Base-by-base conservation (phyloP, 2,329 filamentous ascomycete species). In the Fonsecaea nubica region DNA sequence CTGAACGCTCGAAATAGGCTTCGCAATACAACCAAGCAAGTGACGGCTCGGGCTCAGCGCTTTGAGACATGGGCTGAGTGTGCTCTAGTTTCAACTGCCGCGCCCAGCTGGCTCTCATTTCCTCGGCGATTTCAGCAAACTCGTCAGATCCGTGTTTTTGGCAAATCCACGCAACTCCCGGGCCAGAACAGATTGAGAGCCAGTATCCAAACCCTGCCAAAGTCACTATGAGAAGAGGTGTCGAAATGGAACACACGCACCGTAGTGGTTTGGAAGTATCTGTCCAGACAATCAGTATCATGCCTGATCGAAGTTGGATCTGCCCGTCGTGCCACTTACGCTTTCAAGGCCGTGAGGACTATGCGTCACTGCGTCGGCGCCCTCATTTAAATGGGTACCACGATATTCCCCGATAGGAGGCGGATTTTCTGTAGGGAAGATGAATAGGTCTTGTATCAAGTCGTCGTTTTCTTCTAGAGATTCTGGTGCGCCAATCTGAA, bases 21-120 rank as follows among this genome's bases (percentile, higher is more conserved):
- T 55, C 54, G 15, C 25, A 52, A 61, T 61, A 61, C 42, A n/a
- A 10, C 58, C 58, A 61, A 35, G 58, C 58, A 48, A 61, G 58
- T 40, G 52, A 9, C 12, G 40, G 45, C 15, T 33, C 42, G 15
- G 58, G 58, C 18, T 61, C 58, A n/a, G 25, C 32, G 10, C 35
- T 54, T 40, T 40, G 25, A 42, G 33, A 35, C n/a, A 25, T 38
- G 33, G 58, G 58, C 42, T 48, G 30, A 25, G 21, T 53, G 8
- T 32, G 58, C 50, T 61, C 25, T 4, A 61, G 48, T 21, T 35
- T 52, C 40, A n/a, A 40, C 32, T 53, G 42, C 35, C 38, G 21
- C 18, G 45, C 45, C 58, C 58, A 61, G n/a, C 25, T 36, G 18
- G 42, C 42, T 33, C 10, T 53, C n/a, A 61, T 25, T 25, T 52